These are phyloP conservation scores for Hemileccinum rubropunctum DNA, from an alignment of 768 basidiomycete species.

Conservation along the genomic window DNA sequence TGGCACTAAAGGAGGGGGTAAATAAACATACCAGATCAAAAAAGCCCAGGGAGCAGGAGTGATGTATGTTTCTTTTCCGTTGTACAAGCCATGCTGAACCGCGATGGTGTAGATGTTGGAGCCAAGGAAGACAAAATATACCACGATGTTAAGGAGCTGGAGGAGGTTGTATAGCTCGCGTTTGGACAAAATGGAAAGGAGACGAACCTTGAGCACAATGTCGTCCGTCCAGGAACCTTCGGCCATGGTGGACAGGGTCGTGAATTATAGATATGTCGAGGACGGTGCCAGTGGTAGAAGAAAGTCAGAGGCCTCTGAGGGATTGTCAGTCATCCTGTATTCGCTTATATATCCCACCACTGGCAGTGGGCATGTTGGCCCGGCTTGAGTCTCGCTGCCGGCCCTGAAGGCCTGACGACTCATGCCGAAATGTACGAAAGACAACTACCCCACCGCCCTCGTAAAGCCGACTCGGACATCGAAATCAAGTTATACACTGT, in stretches of 20 bases:
- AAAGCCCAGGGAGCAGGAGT: slow-evolving; percentile 95
- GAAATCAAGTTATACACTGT: too few relatives aligned
- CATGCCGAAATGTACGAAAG: too few relatives aligned
- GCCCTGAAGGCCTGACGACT: too few relatives aligned
- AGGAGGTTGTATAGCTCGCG: neutral
- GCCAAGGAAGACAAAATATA: slow-evolving; percentile 85
- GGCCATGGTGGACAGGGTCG: slow-evolving; percentile 41
- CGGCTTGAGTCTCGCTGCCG: too few relatives aligned
- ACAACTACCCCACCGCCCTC: too few relatives aligned
- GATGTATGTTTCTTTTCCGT: slow-evolving; percentile 84
- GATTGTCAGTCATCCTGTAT: neutral
- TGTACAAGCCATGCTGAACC: slow-evolving; percentile 68
- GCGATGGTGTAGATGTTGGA: slow-evolving; percentile 88
- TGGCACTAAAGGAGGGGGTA: neutral
- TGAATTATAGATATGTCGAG: neutral
- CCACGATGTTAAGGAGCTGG: slow-evolving; percentile 75
- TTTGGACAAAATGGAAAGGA: neutral
- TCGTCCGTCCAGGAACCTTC: slow-evolving; percentile 69
- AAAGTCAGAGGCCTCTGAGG: slow-evolving; percentile 23
- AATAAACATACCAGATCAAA: slow-evolving; percentile 68
- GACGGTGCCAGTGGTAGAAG: slow-evolving; percentile 1
- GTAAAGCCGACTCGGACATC: too few relatives aligned
- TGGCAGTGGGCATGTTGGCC: too few relatives aligned
- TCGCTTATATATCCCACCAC: too few relatives aligned
- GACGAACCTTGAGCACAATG: slow-evolving; percentile 71